Base-by-base conservation (phyloP, 148 eudicot genomes). In the Heliamphora exappendiculata region DNA sequence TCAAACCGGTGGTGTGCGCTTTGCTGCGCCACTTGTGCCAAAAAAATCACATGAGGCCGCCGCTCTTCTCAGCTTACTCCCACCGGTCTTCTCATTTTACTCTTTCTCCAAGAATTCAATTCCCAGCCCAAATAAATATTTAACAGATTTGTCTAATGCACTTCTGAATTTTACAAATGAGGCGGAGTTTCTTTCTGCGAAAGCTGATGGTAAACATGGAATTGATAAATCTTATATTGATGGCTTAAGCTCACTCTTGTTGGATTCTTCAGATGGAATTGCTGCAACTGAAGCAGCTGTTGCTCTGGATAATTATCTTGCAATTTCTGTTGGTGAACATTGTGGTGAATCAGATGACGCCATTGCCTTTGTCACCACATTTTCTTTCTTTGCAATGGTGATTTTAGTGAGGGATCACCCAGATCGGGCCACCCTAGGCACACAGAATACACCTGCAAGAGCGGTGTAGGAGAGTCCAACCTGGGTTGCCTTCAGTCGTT, bases 231-330 rank as follows among this genome's bases (percentile, higher is more conserved):
- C 82, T 20, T 80, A 55, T 78, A 57, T 75, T 5, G 88, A 82
- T 72, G 84, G 80, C 73, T 74, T 91, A 26, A 66, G 79, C 57
- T 77, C 85, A 71, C 83, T 83, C 65, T 75, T 89, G 83, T 81
- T 87, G 79, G 84, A 86, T 77, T 85, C 86, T 59, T 85, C 86
- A 70, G 64, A 72, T 60, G 82, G 54, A 34, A 37, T 69, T 34
- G 39, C 77, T 74, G 76, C 72, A 73, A 44, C 70, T 7, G 73
- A 76, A 64, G 79, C 81, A 62, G 42, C 79, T 24, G 74, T 74
- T 31, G 81, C 63, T 79, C n/a, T n/a, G n/a, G n/a, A n/a, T n/a
- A n/a, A n/a, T n/a, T 70, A 45, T 74, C 60, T 77, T 50, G 53
- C 66, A 44, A 64, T 81, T 78, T 65, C 78, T 31, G 72, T 57